phyloP scores from a whole-genome alignment of 371 early-diverging fungal species.

The Apophysomyces elegans region DNA sequence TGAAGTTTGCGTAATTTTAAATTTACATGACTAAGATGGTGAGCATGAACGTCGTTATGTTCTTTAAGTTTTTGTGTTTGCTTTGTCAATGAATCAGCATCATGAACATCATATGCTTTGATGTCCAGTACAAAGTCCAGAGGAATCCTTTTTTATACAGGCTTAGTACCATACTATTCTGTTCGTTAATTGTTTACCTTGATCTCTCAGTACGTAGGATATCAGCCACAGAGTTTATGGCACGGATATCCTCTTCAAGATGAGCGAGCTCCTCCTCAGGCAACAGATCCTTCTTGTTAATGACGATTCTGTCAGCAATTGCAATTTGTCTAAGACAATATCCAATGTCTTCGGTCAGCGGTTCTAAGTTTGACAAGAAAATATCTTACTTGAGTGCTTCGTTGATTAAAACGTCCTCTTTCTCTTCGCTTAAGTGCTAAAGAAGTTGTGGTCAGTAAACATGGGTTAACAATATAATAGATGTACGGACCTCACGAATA shows the following conservation, averaged over 20 bases:
- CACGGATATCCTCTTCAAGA: constrained; percentile 56
- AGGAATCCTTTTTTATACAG: constrained; percentile 52
- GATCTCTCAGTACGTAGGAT: constrained; percentile 61
- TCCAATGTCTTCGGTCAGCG: background rate
- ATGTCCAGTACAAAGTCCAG: constrained; percentile 79
- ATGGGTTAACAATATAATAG: background rate
- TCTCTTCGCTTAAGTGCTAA: constrained; percentile 59
- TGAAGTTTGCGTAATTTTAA: constrained; percentile 13
- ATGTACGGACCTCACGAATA: constrained; percentile 50
- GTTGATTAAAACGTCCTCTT: constrained; percentile 63
- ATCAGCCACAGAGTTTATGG: constrained; percentile 69
- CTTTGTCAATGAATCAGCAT: constrained; percentile 34
- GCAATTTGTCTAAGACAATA: constrained; percentile 80
- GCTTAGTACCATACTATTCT: background rate
- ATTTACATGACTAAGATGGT: constrained; percentile 52
- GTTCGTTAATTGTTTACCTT: constrained; percentile 32
- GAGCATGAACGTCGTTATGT: constrained; percentile 33
- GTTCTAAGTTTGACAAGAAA: background rate
- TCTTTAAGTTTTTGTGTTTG: constrained; percentile 41
- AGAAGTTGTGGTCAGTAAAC: background rate
- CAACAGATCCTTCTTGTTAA: constrained; percentile 95
- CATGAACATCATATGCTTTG: constrained; percentile 68
- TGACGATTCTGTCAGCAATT: constrained; percentile 90
- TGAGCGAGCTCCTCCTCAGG: constrained; percentile 42
- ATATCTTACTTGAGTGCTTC: constrained; percentile 67